phyloP scores from a whole-genome alignment of 495 filamentous ascomycete species.

The Talaromyces nanjingensis region DNA sequence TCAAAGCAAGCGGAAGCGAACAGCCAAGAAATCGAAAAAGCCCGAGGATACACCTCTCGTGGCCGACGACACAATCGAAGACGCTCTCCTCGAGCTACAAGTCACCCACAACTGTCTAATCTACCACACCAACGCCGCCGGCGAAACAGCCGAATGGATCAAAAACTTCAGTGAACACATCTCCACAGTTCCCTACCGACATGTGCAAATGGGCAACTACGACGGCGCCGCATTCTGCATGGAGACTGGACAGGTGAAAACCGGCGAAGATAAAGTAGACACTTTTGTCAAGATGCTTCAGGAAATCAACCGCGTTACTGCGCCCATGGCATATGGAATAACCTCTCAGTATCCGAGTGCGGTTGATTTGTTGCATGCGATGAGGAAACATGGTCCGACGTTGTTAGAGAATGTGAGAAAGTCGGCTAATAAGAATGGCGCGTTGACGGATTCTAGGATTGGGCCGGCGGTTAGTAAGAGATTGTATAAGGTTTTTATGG shows the following conservation, averaged over 20 bases:
- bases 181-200: slow-evolving; percentile 65
- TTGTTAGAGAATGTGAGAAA: slow-evolving; percentile 59
- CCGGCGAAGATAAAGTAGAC: slow-evolving; percentile 59
- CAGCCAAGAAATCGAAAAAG: slow-evolving; percentile 31
- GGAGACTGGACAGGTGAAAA: slow-evolving; percentile 72
- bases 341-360: slow-evolving; percentile 54
- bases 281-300: slow-evolving; percentile 75
- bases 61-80: slow-evolving; percentile 67
- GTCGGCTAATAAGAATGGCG: slow-evolving; percentile 62
- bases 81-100: slow-evolving; percentile 66
- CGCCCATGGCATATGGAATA: slow-evolving; percentile 67
- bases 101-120: slow-evolving; percentile 60
- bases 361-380: slow-evolving; percentile 46
- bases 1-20: slow-evolving; percentile 17
- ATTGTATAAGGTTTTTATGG: slow-evolving; percentile 68
- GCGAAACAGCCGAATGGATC: slow-evolving; percentile 73
- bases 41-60: slow-evolving; percentile 41
- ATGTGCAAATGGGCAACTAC: slow-evolving; percentile 35
- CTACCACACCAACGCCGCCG: slow-evolving; percentile 55
- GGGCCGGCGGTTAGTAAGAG: slow-evolving; percentile 66
- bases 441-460: slow-evolving; percentile 55
- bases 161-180: slow-evolving; percentile 75
- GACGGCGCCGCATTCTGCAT: slow-evolving; percentile 69
- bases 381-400: slow-evolving; percentile 52
- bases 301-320: slow-evolving; percentile 66